Percentiles rank a stretch among this genome's conserved stretches.
Evolutionary conservation across 129 eudicot species (phyloP).

Genomic region (sunflower (Helianthus annuus)): HanXRQr2.0-SUNRISE NC_035449.2:5952581-5953080

Average conservation of each 20-base stretch:
- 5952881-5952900: slow-evolving; percentile 24
- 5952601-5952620: no score
- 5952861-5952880: slow-evolving; percentile 20
- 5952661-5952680: neutral
- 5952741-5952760: slow-evolving; percentile 5
- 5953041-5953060: neutral
- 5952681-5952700: neutral
- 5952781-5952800: neutral
- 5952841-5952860: slow-evolving; percentile 13
- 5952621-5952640: no score
- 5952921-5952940: slow-evolving; percentile 1
- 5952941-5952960: slow-evolving; percentile 29
- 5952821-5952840: slow-evolving; percentile 2
- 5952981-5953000: slow-evolving; percentile 32
- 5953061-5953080: slow-evolving; percentile 30
- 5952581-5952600: no score
- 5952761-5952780: neutral
- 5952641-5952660: no score
- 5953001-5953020: slow-evolving; percentile 30
- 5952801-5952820: neutral
- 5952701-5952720: neutral
- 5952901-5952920: slow-evolving; percentile 12
- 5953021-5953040: slow-evolving; percentile 23
- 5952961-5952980: slow-evolving; percentile 1
- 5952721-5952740: slow-evolving; percentile 6